Base-by-base conservation (phyloP, 148 eudicot genomes). In the Vaccinium darrowii region DNA sequence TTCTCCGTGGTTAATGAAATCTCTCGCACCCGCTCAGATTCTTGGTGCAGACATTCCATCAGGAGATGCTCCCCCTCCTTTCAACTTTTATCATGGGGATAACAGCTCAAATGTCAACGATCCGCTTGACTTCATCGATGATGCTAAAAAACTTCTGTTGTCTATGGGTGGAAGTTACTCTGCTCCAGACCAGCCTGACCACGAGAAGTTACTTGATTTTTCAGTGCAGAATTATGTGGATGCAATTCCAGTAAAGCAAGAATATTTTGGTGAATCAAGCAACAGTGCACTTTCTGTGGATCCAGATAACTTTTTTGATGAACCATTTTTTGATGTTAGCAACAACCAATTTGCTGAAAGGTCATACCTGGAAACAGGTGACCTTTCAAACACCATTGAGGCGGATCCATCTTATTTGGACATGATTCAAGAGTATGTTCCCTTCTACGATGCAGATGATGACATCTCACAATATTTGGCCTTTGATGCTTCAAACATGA, bases 361-460 rank as follows among this genome's bases (percentile, higher is more conserved):
- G 80, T 72, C 89, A 30, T 94, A 86, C 86, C 76, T 91, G 52
- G 98, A 95, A 87, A 88, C 91, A 83, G 82, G 87, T 87, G 98
- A 97, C 83, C 88, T 94, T 51, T 84, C 87, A 30, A 88, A 87
- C 84, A 86, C 92, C 39, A 75, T 83, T 80, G 87, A 83, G 77
- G 90, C 72, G 43, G 86, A 92, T 82, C 82, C 91, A 69, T 76
- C 88, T 23, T 86, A 91, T 78, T 82, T 90, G 84, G 93, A 86
- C 56, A 60, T 87, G 92, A 53, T 91, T 57, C 97, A 89, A 14
- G 90, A 89, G 62, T 95, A 89, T 86, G 86, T 90, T 80, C 15
- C 85, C 3, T 91, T 84, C 85, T 79, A 85, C 63, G 91, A 90
- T 72, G 88, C 94, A n/a, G 88, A 89, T 67, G 78, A 86, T 80